phyloP scores from a whole-genome alignment of 2,329 filamentous ascomycete species.

The Paecilomyces variotii region DNA sequence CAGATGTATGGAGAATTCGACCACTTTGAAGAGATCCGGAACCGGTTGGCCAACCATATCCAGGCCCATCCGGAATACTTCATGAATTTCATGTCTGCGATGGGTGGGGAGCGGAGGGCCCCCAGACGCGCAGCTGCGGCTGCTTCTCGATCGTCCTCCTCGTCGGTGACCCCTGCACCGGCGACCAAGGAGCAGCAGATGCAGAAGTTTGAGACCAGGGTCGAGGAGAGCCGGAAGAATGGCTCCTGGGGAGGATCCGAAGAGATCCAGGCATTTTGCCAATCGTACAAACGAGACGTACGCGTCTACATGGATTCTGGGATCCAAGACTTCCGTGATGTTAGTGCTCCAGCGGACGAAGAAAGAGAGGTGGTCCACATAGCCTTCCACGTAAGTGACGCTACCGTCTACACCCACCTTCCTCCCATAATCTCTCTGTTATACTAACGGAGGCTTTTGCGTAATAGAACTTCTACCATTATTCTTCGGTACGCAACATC shows the following conservation, averaged over 20 bases:
- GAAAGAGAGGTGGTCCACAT: slow-evolving; percentile 43
- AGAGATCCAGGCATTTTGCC: slow-evolving; percentile 59
- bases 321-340: slow-evolving; percentile 38
- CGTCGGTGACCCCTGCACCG: slow-evolving; percentile 38
- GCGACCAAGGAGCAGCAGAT: slow-evolving; percentile 49
- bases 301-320: slow-evolving; percentile 46
- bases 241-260: slow-evolving; percentile 60
- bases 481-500: slow-evolving; percentile 57
- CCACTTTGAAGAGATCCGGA: slow-evolving; percentile 51
- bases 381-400: slow-evolving; percentile 52
- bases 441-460: slow-evolving; percentile 6
- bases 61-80: slow-evolving; percentile 53
- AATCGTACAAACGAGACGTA: slow-evolving; percentile 54
- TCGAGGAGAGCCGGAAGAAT: slow-evolving; percentile 51
- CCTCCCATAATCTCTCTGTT: neutral
- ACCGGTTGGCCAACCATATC: slow-evolving; percentile 55
- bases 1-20: slow-evolving; percentile 56
- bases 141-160: slow-evolving; percentile 36
- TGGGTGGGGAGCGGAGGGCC: slow-evolving; percentile 50
- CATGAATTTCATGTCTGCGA: slow-evolving; percentile 53
- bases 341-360: slow-evolving; percentile 31
- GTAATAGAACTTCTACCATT: slow-evolving; percentile 54
- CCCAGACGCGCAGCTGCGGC: slow-evolving; percentile 43
- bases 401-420: slow-evolving; percentile 8
- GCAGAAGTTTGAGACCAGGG: slow-evolving; percentile 48